Evolutionary conservation across 345 rosid genomes (phyloP).

Genomic region (Citropsis articulata): DNA sequence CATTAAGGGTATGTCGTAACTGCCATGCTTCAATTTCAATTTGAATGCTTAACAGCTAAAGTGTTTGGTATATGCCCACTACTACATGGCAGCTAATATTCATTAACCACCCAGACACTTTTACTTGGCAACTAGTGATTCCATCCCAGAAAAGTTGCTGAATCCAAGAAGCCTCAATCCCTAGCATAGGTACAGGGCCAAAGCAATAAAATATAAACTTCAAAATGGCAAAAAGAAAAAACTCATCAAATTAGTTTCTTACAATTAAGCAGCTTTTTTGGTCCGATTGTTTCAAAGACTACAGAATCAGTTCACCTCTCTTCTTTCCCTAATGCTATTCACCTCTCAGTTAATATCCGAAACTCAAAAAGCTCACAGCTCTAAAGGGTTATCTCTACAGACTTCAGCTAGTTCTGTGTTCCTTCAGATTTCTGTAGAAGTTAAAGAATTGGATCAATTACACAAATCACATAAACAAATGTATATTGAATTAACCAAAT

Average conservation of each 20-base stretch:
- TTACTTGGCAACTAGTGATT: not conserved
- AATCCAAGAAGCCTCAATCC: not conserved
- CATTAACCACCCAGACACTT: not conserved
- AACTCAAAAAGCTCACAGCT: not conserved
- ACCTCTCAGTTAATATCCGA: not conserved
- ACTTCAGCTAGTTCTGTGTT: not conserved
- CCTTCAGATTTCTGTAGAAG: not conserved
- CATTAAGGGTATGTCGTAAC: not conserved
- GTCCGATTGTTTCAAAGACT: not conserved
- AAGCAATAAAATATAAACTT: not conserved
- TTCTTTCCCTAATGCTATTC: not conserved
- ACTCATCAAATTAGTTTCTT: not conserved
- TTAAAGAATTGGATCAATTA: not conserved
- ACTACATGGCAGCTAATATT: not conserved
- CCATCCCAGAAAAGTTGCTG: not conserved
- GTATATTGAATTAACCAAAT: conserved; percentile 1
- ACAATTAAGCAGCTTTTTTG: not conserved
- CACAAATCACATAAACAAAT: not conserved
- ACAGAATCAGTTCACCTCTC: not conserved
- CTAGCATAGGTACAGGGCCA: not conserved
- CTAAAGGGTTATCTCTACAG: not conserved
- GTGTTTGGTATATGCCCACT: not conserved
- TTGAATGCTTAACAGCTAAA: not conserved
- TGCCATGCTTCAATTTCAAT: not conserved
- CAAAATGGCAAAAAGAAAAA: not conserved